Conservation (phyloP, 2,329 filamentous ascomycete genomes). For the Myotisia sp. region DNA sequence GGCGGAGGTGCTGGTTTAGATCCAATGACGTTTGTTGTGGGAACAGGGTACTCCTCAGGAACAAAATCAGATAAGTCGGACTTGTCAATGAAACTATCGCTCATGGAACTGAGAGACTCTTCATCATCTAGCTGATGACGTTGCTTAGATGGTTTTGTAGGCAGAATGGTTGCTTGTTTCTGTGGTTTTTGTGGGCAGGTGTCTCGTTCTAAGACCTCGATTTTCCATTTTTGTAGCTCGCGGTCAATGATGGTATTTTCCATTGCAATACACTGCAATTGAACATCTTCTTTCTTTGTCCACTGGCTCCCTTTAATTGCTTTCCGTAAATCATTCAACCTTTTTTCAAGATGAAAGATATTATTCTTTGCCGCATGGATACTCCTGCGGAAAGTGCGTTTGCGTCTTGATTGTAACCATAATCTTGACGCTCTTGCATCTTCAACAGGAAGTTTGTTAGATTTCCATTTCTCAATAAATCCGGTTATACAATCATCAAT, state of each 20-base stretch:
- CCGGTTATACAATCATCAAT: slow-evolving; percentile 42
- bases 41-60: background rate
- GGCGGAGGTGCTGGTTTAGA: background rate
- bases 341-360: slow-evolving; percentile 33
- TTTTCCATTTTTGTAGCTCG: slow-evolving; percentile 31
- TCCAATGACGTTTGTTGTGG: background rate
- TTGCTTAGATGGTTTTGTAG: slow-evolving; percentile 3
- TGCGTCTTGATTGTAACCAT: slow-evolving; percentile 45
- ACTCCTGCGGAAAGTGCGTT: slow-evolving; percentile 25
- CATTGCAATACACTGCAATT: slow-evolving; percentile 43
- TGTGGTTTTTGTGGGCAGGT: slow-evolving; percentile 19
- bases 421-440: slow-evolving; percentile 43
- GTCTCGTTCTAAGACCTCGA: slow-evolving; percentile 26
- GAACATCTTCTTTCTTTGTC: slow-evolving; percentile 39
- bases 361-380: slow-evolving; percentile 33
- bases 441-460: slow-evolving; percentile 42
- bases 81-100: slow-evolving; percentile 14
- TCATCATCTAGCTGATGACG: slow-evolving; percentile 16
- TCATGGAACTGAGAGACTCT: slow-evolving; percentile 22
- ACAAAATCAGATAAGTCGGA: slow-evolving; percentile 21
- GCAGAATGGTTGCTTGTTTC: slow-evolving; percentile 4
- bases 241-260: slow-evolving; percentile 52
- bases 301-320: slow-evolving; percentile 43
- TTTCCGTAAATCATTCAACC: slow-evolving; percentile 42
- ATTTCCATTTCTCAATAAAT: slow-evolving; percentile 43